Percentiles rank a stretch among this genome's conserved stretches.
Evolutionary conservation across 1,139 yeast genomes (phyloP).

Genomic region (Debaryomycetaceae sp.): DNA sequence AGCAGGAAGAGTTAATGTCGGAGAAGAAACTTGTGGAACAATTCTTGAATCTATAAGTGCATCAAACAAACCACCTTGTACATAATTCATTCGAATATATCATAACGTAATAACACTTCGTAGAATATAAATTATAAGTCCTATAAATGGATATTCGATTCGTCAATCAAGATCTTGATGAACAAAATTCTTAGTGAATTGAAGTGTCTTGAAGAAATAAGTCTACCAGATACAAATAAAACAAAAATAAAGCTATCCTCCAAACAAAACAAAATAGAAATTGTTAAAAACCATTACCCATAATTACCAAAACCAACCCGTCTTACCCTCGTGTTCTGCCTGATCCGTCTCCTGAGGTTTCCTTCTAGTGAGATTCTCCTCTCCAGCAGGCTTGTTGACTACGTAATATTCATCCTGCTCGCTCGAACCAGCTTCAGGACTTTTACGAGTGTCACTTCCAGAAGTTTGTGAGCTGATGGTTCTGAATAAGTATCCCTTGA

Average conservation of each 20-base stretch:
- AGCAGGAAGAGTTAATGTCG: slow-evolving; percentile 19
- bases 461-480: not conserved
- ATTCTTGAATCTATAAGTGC: slow-evolving; percentile 17
- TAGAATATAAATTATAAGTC: not conserved
- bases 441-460: not conserved
- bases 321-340: slow-evolving; percentile 10
- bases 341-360: slow-evolving; percentile 1
- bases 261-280: slow-evolving; percentile 7
- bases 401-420: slow-evolving; percentile 37
- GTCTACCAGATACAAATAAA: not conserved
- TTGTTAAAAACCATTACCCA: slow-evolving; percentile 5
- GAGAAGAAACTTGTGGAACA: slow-evolving; percentile 30
- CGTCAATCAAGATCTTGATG: not conserved
- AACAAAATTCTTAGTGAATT: not conserved
- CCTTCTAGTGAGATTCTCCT: slow-evolving; percentile 10
- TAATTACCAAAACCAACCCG: slow-evolving; percentile 31
- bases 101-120: not conserved
- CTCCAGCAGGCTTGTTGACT: slow-evolving; percentile 31
- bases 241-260: slow-evolving; percentile 6
- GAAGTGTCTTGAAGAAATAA: not conserved
- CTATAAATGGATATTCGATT: not conserved
- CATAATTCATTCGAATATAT: slow-evolving; percentile 2
- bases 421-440: not conserved
- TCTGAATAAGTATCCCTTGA: not conserved
- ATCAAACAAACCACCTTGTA: slow-evolving; percentile 6